Conservation (phyloP, 257 asterid genomes). For the Handroanthus guayacan region DNA sequence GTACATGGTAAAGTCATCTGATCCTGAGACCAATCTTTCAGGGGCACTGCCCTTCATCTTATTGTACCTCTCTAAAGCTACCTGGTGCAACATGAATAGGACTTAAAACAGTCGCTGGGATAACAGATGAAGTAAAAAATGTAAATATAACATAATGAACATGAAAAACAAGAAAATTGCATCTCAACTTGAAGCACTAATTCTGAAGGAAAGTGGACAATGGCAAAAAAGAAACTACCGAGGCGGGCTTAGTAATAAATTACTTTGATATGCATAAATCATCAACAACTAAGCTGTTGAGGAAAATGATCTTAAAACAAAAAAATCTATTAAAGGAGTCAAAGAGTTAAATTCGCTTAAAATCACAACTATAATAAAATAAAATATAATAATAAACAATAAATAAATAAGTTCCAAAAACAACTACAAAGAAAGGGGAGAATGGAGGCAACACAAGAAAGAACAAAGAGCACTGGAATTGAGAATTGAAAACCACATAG, state of each 20-base stretch:
- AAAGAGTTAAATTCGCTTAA: no score
- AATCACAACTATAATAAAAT: no score
- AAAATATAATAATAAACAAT: no score
- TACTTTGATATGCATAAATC: not conserved
- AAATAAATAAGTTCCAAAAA: no score
- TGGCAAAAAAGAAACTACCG: slow-evolving; percentile 13
- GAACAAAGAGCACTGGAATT: not conserved
- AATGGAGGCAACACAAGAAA: not conserved
- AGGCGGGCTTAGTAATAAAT: slow-evolving; percentile 4
- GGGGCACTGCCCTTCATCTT: slow-evolving; percentile 81
- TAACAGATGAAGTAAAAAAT: slow-evolving; percentile 12
- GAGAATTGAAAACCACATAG: not conserved
- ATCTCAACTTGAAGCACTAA: not conserved
- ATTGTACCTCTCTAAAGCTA: slow-evolving; percentile 84
- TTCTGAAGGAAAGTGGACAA: not conserved
- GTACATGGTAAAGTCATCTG: slow-evolving; percentile 97
- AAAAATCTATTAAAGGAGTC: not conserved
- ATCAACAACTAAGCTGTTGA: not conserved
- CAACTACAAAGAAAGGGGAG: not conserved
- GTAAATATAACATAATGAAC: slow-evolving; percentile 4
- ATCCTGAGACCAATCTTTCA: slow-evolving; percentile 92
- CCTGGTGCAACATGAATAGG: slow-evolving; percentile 53
- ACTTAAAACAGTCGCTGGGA: slow-evolving; percentile 2
- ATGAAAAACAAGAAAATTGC: slow-evolving; percentile 8
- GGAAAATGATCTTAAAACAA: no score